Evolutionary conservation across 441 rosid genomes (phyloP), one percentile per base, ranked within the genome.

Genomic region (Hypseocharis bilobata): DNA sequence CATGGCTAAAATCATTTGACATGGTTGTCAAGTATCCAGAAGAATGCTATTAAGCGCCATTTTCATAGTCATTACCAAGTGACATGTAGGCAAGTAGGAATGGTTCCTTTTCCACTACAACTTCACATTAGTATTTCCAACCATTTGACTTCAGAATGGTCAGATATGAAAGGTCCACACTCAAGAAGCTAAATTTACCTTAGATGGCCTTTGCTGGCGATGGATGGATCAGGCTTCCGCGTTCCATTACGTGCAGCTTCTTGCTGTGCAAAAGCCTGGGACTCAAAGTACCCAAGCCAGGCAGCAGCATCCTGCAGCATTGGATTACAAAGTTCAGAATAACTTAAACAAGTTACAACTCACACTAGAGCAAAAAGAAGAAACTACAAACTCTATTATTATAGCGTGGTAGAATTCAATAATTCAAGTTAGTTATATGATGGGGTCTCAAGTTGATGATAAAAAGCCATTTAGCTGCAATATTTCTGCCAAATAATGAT

Each of bases 231-330:
- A 55, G 88, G 93, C 69, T 84, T 87, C 49, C 90, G 93, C 49
- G 93, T 85, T 66, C 90, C 93, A 68, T 84, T 85, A 54, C 93
- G 87, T 61, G 93, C 90, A 72, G 93, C 93, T 81, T 87, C 93
- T 77, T 87, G 90, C 76, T 87, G 93, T 79, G 85, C 93, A 70
- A 84, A 73, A 69, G 90, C 86, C 81, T 85, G 85, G 61, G 90
- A 87, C 79, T 87, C 93, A n/a, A 87, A 85, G 72, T 85, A 87
- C 74, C 85, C 93, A 38, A 87, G 93, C 90, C 90, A 87, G 16
- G 90, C 93, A 78, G 90, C 88, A 30, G 93, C 93, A 78, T 87
- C 93, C 93, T 87, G 68, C 67, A 65, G 64, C 57, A 42, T 67
- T 49, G 42, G 47, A 28, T 60, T 70, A 25, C 65, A 60, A 57